Percentiles rank a stretch among this genome's conserved stretches.
phyloP scores from a whole-genome alignment of 768 basidiomycete genomes.

The Boletus edulis region DNA sequence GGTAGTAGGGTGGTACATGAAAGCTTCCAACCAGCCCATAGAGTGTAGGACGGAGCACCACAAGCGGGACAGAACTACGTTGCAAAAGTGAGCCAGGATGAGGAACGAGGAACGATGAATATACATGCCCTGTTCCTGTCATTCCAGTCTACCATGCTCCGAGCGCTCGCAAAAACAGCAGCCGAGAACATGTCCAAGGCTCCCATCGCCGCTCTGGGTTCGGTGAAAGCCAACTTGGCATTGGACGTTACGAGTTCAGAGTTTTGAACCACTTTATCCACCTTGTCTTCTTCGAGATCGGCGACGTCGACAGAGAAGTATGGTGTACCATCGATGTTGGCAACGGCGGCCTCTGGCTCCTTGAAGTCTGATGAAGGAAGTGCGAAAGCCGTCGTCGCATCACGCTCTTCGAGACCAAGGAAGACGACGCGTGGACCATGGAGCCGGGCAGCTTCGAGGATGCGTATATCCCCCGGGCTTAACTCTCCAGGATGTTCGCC shows the following conservation, averaged over 20 bases:
- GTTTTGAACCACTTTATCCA: constrained; percentile 43
- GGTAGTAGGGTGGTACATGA: constrained; percentile 74
- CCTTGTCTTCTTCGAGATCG: constrained; percentile 42
- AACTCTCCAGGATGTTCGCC: constrained; percentile 44
- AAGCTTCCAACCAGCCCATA: constrained; percentile 97
- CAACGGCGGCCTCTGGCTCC: constrained; percentile 49
- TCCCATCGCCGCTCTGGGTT: constrained; percentile 58
- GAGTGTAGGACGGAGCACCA: constrained; percentile 73
- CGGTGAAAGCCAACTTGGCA: constrained; percentile 53
- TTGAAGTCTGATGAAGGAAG: constrained; percentile 67
- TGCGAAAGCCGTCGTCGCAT: constrained; percentile 42
- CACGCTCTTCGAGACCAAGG: constrained; percentile 70
- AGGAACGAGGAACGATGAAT: not conserved
- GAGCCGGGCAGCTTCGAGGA: constrained; percentile 57
- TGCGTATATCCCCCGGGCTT: constrained; percentile 22
- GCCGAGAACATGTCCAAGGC: constrained; percentile 63
- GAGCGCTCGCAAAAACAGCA: constrained; percentile 72
- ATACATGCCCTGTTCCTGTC: constrained; percentile 68
- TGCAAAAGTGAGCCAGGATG: not conserved
- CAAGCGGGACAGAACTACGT: constrained; percentile 88
- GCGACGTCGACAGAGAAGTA: constrained; percentile 83
- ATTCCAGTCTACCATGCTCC: constrained; percentile 94
- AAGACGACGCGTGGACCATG: constrained; percentile 66
- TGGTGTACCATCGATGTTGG: constrained; percentile 72
- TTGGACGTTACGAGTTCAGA: constrained; percentile 38